Evolutionary conservation across 1,284 basidiomycete genomes (phyloP), one percentile per base, ranked within the genome.

Genomic region (Leccinum angustisporum): DNA sequence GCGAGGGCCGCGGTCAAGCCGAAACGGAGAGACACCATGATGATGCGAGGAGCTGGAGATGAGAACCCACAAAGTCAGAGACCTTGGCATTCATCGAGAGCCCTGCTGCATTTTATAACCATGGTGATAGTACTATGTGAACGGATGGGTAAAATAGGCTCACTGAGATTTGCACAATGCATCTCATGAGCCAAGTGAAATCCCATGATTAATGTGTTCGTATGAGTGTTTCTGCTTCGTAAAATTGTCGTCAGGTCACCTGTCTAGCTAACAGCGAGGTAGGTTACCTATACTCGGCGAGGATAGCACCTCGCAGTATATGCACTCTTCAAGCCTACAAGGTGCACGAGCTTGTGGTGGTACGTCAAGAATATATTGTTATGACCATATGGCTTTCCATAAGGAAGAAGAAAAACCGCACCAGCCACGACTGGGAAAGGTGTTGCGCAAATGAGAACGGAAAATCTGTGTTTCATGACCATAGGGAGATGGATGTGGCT

Each of bases 1-100:
- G 18, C 50, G 16, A 65, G 46, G n/a, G 50, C 56, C 7, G 53
- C 50, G 14, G 36, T 51, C 30, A 56, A 2, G 8, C 54, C 36
- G 30, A 31, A n/a, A 36, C 14, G 51, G 7, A 65, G 27, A n/a
- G 43, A 38, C 14, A 64, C 21, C 48, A 63, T 66, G 13, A 30
- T 53, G n/a, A 27, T 34, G 3, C 16, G 14, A 54, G 34, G 18
- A 40, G 25, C 18, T 54, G 27, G 14, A 18, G 13, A 31, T 11
- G 9, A 18, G 31, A 21, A 3, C 1, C 25, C 1, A n/a, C 16
- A 46, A 13, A 53, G 25, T 14, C n/a, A 9, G 38, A 50, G 21
- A 40, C 13, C 27, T 57, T 55, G 11, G 25, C 38, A 11, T 11
- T 34, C 11, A 38, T 51, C 21, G 11, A 27, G 25, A 34, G 34